Evolutionary conservation across 2,329 filamentous ascomycete genomes (phyloP), one percentile per base, ranked within the genome.

Genomic region (Neofusicoccum sp.): DNA sequence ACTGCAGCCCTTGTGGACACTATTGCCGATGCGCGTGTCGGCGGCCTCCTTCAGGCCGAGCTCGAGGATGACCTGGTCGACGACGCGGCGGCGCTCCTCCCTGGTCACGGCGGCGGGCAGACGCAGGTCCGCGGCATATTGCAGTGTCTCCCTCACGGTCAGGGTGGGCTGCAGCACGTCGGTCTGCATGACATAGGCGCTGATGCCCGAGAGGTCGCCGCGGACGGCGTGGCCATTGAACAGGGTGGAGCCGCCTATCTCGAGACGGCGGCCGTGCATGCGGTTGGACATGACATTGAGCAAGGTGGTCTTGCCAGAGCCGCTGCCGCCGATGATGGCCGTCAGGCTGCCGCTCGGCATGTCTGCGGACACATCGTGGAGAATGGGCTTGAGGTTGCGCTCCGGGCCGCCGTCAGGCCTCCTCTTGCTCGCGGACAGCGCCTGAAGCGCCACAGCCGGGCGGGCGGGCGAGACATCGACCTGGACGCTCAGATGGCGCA

Each of bases 11-110:
- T 89, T 87, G 67, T 91, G 87, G 54, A 84, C 82, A 60, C 82
- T 84, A 66, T 86, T 88, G 1, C 89, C 89, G 57, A 93, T 89
- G 7, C 86, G 79, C 0, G 89, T 93, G 64, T 91, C 78, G 26
- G 89, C 89, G 61, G 89, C 91, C 65, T 92, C 89, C 70, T 91
- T 91, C 41, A 93, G 72, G 0, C 89, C 88, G 2, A 93, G 75
- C 67, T 93, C 89, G 7, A 89, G 75, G 45, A 93, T 91, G 24
- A 92, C 89, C 65, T 90, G 87, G 63, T 93, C 88, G 1, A 93
- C 89, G 12, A 91, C 82, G 9, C 75, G 79, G 31, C 76, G 77
- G 28, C 87, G 82, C 64, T 91, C 85, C 28, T 81, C 78, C 9
- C 79, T 73, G 0, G 82, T 85, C 1, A 84, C 85, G 0, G 85